phyloP scores from a whole-genome alignment of 1,139 yeast genomes.

The Blastobotrys buckinghamii region DNA sequence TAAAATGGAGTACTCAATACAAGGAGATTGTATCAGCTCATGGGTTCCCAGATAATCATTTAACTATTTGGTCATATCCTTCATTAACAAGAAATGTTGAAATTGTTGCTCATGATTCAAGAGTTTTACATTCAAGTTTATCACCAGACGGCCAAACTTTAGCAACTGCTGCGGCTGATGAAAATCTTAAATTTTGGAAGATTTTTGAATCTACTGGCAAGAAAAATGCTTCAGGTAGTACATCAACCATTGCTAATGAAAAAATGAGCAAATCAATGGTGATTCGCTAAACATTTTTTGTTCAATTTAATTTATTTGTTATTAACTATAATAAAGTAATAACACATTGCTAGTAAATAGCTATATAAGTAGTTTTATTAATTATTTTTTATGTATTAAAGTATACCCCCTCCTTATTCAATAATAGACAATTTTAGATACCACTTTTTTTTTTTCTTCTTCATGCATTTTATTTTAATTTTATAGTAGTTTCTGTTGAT shows the following conservation, averaged over 20 bases:
- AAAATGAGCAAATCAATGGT: slow-evolving; percentile 39
- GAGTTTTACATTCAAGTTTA: slow-evolving; percentile 76
- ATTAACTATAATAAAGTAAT: not conserved
- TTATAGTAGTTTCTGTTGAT: no score
- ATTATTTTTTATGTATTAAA: no score
- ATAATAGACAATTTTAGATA: no score
- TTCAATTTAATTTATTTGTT: no score
- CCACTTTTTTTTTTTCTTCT: no score
- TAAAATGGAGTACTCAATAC: slow-evolving; percentile 81
- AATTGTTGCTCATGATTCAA: slow-evolving; percentile 83
- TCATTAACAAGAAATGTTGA: slow-evolving; percentile 85
- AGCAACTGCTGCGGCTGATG: slow-evolving; percentile 97
- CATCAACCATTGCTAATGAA: slow-evolving; percentile 31
- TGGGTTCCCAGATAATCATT: slow-evolving; percentile 85
- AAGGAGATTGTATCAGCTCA: slow-evolving; percentile 90
- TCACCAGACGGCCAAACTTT: slow-evolving; percentile 87
- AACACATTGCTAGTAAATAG: not conserved
- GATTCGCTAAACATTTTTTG: slow-evolving; percentile 38
- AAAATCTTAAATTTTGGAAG: slow-evolving; percentile 92
- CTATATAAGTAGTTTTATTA: not conserved
- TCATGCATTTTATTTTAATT: no score
- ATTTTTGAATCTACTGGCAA: slow-evolving; percentile 60
- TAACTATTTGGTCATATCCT: slow-evolving; percentile 81
- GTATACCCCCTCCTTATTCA: no score
- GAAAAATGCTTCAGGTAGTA: slow-evolving; percentile 22